Conservation (phyloP, 345 rosid species). For the Angophora floribunda region DNA sequence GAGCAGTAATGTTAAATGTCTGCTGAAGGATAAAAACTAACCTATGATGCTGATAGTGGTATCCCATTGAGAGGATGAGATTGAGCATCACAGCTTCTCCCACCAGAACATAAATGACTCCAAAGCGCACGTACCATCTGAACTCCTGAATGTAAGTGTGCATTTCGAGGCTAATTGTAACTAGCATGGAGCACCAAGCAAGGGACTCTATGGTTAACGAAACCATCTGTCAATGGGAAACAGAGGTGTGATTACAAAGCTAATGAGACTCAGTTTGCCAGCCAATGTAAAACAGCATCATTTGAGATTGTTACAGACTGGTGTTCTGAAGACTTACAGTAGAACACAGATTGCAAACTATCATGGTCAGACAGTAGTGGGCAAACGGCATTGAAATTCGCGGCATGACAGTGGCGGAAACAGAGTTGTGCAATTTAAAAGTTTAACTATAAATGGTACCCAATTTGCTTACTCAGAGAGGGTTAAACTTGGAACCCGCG, state of each 20-base stretch:
- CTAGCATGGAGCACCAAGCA: slow-evolving; percentile 79
- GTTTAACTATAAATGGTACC: background rate
- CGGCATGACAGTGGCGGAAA: background rate
- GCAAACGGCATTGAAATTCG: background rate
- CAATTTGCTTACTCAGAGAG: background rate
- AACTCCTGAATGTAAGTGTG: slow-evolving; percentile 55
- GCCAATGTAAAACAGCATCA: background rate
- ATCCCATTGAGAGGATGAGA: slow-evolving; percentile 45
- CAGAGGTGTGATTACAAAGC: background rate
- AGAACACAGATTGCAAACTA: background rate
- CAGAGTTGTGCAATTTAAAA: background rate
- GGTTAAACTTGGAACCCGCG: background rate
- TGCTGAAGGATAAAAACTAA: background rate
- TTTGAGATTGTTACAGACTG: background rate
- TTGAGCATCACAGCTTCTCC: slow-evolving; percentile 83
- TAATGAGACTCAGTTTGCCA: background rate
- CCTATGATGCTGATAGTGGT: slow-evolving; percentile 32
- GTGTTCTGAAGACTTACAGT: background rate
- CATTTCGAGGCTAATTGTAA: slow-evolving; percentile 59
- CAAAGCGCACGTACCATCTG: slow-evolving; percentile 86
- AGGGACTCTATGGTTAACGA: slow-evolving; percentile 57
- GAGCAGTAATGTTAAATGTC: background rate
- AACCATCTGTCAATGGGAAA: slow-evolving; percentile 26
- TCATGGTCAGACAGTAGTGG: background rate
- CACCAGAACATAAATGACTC: slow-evolving; percentile 69